A percentile compares a stretch with the other conserved stretches of the same genome.
phyloP scores from a whole-genome alignment of 1,284 basidiomycete species.

The Leucoagaricus sp. region DNA sequence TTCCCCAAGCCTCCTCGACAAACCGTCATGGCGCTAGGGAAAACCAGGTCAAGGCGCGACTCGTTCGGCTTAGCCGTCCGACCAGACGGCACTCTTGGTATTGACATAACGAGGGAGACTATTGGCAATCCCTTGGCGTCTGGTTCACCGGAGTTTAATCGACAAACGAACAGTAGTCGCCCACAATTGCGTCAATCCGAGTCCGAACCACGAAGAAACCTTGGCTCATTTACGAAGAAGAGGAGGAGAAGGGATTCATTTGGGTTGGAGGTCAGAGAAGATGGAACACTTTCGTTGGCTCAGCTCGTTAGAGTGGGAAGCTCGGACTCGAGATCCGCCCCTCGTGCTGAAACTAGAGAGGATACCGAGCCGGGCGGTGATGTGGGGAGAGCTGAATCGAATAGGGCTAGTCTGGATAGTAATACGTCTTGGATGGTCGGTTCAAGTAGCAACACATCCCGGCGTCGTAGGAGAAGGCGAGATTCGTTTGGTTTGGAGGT shows the following conservation, averaged over 20 bases:
- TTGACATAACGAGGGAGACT: no score
- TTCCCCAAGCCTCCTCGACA: not conserved
- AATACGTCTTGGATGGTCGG: not conserved
- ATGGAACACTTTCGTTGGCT: not conserved
- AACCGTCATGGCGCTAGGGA: not conserved
- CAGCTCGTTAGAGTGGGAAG: not conserved
- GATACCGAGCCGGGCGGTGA: not conserved
- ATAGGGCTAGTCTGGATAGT: not conserved
- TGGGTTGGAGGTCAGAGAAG: not conserved
- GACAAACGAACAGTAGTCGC: not conserved
- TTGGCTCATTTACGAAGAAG: not conserved
- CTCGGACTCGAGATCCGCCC: not conserved
- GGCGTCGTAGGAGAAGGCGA: not conserved
- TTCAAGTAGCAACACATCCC: not conserved
- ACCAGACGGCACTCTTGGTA: not conserved
- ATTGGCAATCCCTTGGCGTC: not conserved
- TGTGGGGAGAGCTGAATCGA: not conserved
- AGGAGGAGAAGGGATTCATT: not conserved
- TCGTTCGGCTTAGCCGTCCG: slow-evolving; percentile 1
- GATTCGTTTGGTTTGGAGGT: not conserved
- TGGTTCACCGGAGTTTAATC: not conserved
- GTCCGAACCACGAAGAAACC: not conserved
- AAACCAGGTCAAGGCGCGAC: not conserved
- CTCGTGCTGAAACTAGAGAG: not conserved
- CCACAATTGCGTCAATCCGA: not conserved